Conservation (phyloP, 495 filamentous ascomycete species). For the Aspergillus bertholletiae region DNA sequence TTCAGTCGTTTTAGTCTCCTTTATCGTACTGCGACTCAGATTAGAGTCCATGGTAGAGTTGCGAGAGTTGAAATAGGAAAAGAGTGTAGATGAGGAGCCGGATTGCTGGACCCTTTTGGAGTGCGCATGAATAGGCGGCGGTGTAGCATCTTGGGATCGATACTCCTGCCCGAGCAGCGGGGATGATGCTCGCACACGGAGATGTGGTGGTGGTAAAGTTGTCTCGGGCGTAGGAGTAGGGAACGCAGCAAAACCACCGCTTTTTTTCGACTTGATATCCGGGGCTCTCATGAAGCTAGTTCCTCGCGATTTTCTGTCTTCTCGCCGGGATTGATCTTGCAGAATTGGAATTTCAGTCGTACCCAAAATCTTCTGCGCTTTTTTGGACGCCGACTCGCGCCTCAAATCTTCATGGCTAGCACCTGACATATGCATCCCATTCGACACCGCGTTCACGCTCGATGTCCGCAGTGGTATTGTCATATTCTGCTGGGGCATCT, state of each 20-base stretch:
- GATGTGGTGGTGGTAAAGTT: conserved; percentile 21
- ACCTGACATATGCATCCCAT: conserved; percentile 14
- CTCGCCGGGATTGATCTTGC: conserved; percentile 19
- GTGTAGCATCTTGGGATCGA: conserved; percentile 19
- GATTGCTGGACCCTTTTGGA: conserved; percentile 34
- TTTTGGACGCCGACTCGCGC: conserved; percentile 23
- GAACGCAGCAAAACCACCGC: conserved; percentile 23
- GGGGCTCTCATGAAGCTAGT: conserved; percentile 31
- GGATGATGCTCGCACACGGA: conserved; percentile 44
- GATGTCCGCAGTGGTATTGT: conserved; percentile 29
- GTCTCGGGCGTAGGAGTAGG: conserved; percentile 19
- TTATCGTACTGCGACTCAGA: not conserved
- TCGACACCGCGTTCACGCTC: conserved; percentile 19
- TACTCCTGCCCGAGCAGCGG: conserved; percentile 40
- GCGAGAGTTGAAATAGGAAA: conserved; percentile 35
- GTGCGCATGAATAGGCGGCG: conserved; percentile 22
- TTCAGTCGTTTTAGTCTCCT: not conserved
- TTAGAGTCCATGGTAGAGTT: conserved; percentile 19
- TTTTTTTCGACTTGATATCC: conserved; percentile 21
- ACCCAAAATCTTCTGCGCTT: conserved; percentile 38
- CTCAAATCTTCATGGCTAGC: conserved; percentile 16
- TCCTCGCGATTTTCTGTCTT: conserved; percentile 19
- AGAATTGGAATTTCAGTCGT: conserved; percentile 27
- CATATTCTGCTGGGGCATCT: conserved; percentile 19
- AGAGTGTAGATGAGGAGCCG: conserved; percentile 34